These are phyloP conservation scores for Paecilomyces fulvus DNA, from an alignment of 2,329 filamentous ascomycete genomes.

Conservation along the genomic window DNA sequence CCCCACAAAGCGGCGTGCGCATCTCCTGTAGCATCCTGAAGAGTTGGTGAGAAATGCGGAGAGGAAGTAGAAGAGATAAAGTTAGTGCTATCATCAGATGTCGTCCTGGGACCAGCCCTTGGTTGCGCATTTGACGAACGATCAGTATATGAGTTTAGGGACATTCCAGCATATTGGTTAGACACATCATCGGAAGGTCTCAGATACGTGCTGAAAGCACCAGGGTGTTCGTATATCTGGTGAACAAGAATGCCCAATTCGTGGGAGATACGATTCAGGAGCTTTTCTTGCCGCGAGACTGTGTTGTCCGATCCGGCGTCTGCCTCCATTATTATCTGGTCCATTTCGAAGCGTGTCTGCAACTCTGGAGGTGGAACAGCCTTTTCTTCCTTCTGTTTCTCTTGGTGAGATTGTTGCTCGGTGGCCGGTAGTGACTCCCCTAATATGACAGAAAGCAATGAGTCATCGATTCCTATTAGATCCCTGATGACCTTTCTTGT, in stretches of 20 bases:
- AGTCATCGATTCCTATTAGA: constrained; percentile 83
- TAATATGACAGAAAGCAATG: constrained; percentile 73
- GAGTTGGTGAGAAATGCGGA: constrained; percentile 45
- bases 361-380: constrained; percentile 25
- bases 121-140: constrained; percentile 13
- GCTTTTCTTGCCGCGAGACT: constrained; percentile 48
- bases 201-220: constrained; percentile 77
- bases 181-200: constrained; percentile 52
- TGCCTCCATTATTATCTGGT: constrained; percentile 24
- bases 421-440: constrained; percentile 58
- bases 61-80: constrained; percentile 22
- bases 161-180: constrained; percentile 70
- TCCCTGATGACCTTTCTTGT: constrained; percentile 82
- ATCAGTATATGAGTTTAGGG: constrained; percentile 30
- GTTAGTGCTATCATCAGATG: constrained; percentile 12
- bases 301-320: constrained; percentile 13
- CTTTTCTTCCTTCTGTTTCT: constrained; percentile 9
- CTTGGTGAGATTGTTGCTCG: constrained; percentile 14
- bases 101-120: constrained; percentile 7
- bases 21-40: constrained; percentile 27
- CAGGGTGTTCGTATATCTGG: constrained; percentile 76
- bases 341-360: constrained; percentile 21
- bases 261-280: constrained; percentile 75
- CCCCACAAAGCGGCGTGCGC: constrained; percentile 56
- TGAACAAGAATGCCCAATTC: constrained; percentile 80